Evolutionary conservation across 768 basidiomycete genomes (phyloP).

Genomic region (Auriculariales sp.): DNA sequence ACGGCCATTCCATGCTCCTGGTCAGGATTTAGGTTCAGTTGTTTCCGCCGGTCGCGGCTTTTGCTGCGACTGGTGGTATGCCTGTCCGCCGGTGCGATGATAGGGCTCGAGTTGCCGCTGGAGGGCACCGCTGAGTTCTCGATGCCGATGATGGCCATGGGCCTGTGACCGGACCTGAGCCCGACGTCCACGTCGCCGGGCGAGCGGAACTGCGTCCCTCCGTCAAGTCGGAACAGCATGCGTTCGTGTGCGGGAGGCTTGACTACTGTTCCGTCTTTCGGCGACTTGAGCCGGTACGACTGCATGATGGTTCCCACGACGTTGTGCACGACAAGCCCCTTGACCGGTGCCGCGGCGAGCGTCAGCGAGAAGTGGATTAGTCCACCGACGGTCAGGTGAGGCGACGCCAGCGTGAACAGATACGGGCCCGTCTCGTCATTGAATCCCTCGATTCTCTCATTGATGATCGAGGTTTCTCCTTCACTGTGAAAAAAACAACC

Average conservation of each 20-base stretch:
- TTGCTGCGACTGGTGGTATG: no score
- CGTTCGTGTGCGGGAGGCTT: neutral
- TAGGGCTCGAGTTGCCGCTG: neutral
- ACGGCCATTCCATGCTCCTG: neutral
- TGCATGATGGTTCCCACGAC: neutral
- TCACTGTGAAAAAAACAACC: neutral
- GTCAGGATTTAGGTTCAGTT: neutral
- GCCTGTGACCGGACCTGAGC: no score
- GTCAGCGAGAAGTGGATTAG: neutral
- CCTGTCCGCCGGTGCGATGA: neutral
- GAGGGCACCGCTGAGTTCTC: neutral
- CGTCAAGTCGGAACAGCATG: neutral
- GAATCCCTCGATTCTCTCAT: neutral
- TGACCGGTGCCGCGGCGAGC: neutral
- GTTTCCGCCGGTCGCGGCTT: no score
- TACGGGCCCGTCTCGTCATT: neutral
- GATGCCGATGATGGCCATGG: no score
- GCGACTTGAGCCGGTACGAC: neutral
- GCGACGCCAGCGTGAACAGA: neutral
- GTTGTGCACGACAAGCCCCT: neutral
- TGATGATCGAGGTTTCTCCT: neutral
- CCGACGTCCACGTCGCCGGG: neutral
- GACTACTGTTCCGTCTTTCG: neutral
- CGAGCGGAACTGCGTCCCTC: neutral
- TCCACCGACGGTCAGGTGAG: neutral